Percentiles rank a stretch among this genome's conserved stretches.
phyloP scores from a whole-genome alignment of 495 filamentous ascomycete species.

The Podospora comata region DNA sequence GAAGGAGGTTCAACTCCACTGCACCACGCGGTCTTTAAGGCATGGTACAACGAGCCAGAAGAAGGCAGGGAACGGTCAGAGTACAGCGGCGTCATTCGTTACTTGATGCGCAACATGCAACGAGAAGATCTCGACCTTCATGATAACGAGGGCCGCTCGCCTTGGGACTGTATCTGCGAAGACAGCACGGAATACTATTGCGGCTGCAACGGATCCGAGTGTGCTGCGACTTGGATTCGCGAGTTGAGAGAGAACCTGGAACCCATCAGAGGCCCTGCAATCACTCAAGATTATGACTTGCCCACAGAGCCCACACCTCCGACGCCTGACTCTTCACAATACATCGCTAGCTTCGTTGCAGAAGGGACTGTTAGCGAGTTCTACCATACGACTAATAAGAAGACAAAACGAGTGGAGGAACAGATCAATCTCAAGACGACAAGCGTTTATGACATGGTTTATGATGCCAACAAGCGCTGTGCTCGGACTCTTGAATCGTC shows the following conservation, averaged over 20 bases:
- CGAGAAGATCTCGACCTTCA: slow-evolving; percentile 13
- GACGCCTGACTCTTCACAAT: background rate
- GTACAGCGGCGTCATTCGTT: slow-evolving; percentile 4
- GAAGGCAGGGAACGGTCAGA: slow-evolving; percentile 1
- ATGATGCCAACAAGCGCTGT: slow-evolving; percentile 11
- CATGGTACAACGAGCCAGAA: background rate
- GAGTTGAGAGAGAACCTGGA: slow-evolving; percentile 15
- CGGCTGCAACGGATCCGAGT: background rate
- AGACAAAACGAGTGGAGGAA: slow-evolving; percentile 6
- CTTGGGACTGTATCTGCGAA: slow-evolving; percentile 13
- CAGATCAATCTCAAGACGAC: slow-evolving; percentile 19
- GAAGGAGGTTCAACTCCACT: background rate
- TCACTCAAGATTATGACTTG: background rate
- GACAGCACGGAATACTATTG: background rate
- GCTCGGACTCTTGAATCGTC: slow-evolving; percentile 11
- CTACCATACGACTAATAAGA: slow-evolving; percentile 10
- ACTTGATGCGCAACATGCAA: slow-evolving; percentile 19
- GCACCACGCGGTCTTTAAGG: background rate
- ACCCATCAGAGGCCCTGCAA: slow-evolving; percentile 14
- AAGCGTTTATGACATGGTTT: slow-evolving; percentile 18
- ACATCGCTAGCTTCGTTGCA: background rate
- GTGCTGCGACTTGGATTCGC: slow-evolving; percentile 12
- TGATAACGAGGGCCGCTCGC: slow-evolving; percentile 7
- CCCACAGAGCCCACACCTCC: slow-evolving; percentile 8
- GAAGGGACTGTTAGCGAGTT: slow-evolving; percentile 16